A percentile compares a stretch with the other conserved stretches of the same genome.
phyloP scores from a whole-genome alignment of 2,329 filamentous ascomycete species.

The Penicillium expansum region DNA sequence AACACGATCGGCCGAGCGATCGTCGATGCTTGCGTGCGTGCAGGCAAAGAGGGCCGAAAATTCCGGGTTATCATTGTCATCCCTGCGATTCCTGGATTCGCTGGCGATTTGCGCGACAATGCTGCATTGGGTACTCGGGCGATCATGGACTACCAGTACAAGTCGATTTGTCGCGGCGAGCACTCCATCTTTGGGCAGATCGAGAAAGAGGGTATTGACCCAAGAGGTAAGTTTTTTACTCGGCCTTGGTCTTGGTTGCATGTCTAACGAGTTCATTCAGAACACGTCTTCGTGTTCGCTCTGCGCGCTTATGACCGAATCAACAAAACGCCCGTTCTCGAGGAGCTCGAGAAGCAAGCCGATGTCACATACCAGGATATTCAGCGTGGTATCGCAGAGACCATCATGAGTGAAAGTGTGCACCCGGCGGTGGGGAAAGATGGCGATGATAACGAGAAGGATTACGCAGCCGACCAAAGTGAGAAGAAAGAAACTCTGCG shows the following conservation, averaged over 20 bases:
- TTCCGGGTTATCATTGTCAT: conserved; percentile 90
- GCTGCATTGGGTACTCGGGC: conserved; percentile 82
- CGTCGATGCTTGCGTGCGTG: conserved; percentile 81
- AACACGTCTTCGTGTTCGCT: conserved; percentile 94
- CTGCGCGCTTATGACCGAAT: conserved; percentile 88
- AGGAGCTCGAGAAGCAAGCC: conserved; percentile 73
- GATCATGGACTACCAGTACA: conserved; percentile 99
- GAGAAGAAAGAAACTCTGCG: conserved; percentile 36
- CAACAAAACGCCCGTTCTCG: conserved; percentile 73
- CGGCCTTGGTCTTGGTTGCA: background rate
- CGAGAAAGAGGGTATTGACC: conserved; percentile 69
- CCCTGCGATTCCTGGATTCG: conserved; percentile 89
- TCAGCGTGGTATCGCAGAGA: conserved; percentile 82
- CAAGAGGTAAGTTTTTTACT: conserved; percentile 43
- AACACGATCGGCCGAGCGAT: conserved; percentile 87
- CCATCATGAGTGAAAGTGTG: conserved; percentile 75
- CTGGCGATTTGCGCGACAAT: conserved; percentile 79
- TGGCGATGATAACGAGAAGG: conserved; percentile 48
- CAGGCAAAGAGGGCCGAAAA: conserved; percentile 77
- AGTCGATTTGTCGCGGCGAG: conserved; percentile 87
- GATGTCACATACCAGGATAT: conserved; percentile 83
- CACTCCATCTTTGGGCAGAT: conserved; percentile 86
- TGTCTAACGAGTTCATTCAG: conserved; percentile 15
- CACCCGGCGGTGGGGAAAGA: conserved; percentile 47
- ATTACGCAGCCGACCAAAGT: conserved; percentile 34